Evolutionary conservation across 1,284 basidiomycete genomes (phyloP), one percentile per base, ranked within the genome.

Genomic region (Entoloma clypeatum): DNA sequence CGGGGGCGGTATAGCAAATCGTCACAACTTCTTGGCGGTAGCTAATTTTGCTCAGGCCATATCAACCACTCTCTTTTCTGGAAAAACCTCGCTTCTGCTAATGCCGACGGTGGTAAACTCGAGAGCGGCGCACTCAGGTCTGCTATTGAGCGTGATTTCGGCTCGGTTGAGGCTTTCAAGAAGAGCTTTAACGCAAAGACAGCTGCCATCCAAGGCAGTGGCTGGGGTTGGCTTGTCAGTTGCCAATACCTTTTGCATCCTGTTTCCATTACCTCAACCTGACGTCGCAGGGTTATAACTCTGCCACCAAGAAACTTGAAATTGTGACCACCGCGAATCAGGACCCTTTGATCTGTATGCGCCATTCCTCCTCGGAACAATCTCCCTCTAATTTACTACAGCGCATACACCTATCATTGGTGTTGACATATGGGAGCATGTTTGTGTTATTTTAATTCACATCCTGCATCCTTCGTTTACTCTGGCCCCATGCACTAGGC

Each of bases 361-460:
- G 4, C 18, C 40, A 37, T 11, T 40, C 16, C 34, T 28, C 18
- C 27, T 5, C 5, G 29, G 3, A 26, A 23, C 14, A n/a, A 8
- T 16, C 10, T 32, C 29, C 19, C 14, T 29, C 24, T 5, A 23
- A 24, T 40, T 13, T 37, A 21, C 37, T 13, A 9, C 47, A 87
- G 82, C 80, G 3, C 90, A 94, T 67, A 74, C 78, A 24, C 93
- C 95, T 26, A 83, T 99, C 60, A 81, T 99, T 59, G 96, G 95
- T 46, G 84, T 98, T 53, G 96, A 99, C 67, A 89, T 97, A 59
- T 98, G 96, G 94, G 89, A 92, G 65, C 90, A 92, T 65, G 88
- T 81, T 56, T 33, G 79, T 72, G 8, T 2, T 43, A 31, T 31
- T 29, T 50, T 13, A 29, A 22, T 5, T 39, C 10, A 21, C 11